Base-by-base conservation (phyloP, 2,329 filamentous ascomycete genomes). In the Penicillium psychrosexuale region DNA sequence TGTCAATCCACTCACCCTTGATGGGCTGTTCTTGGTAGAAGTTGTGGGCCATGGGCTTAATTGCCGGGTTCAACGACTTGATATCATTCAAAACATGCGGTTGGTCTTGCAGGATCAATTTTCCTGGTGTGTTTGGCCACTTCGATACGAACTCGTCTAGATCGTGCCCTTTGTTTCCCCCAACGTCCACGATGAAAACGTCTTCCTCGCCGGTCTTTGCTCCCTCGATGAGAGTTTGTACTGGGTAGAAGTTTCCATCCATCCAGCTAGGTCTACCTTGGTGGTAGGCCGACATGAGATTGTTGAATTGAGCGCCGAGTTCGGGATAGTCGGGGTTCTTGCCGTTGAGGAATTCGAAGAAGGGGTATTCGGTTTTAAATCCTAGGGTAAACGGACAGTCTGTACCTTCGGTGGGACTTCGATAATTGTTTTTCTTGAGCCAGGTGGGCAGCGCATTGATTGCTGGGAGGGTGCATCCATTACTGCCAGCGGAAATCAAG, bases 1-100 rank as follows among this genome's bases (percentile, higher is more conserved):
- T 6, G 9, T n/a, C 19, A 37, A 28, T 6, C 9, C 11, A 45
- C 44, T 47, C 49, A 69, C 68, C 66, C 50, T 65, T 65, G 17
- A 71, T 56, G 5, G 64, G 55, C 55, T 72, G 69, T 15, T 56
- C 57, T 4, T 53, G 53, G 53, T 71, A 73, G 56, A 71, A 72
- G 53, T 72, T 64, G 50, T 69, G 36, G 2, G n/a, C 48, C 33
- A 58, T 42, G 5, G 39, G 13, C 3, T 52, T 24, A 15, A 57
- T 42, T 7, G 38, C 47, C 6, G 43, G 12, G 15, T 45, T 39
- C 6, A 55, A 30, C 13, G 46, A 48, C 27, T 45, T 1, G 22
- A 56, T 53, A 6, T 51, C 42, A 13, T 40, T 19, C 36, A 60
- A 12, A 8, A 60, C 51, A 13, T 55, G 38, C 1, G 55, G 52